Base-by-base conservation (phyloP, 2,329 filamentous ascomycete species). In the Xylariaceae sp. region DNA sequence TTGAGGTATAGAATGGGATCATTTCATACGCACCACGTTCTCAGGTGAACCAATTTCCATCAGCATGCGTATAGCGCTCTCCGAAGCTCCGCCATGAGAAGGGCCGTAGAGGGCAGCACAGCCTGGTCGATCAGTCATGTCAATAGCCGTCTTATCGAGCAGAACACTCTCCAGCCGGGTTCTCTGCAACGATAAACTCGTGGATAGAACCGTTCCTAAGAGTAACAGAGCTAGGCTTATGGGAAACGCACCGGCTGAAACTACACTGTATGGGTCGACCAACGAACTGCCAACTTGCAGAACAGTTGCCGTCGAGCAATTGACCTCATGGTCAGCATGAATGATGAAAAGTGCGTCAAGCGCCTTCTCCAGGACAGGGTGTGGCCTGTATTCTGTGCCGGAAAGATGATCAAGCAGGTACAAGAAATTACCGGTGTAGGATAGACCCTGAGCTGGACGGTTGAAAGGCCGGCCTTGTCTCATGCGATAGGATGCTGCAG, bases 281-380 rank as follows among this genome's bases (percentile, higher is more conserved):
- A 83, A 65, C 0, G 77, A 78, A 50, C 75, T 80, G 7, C 80
- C 79, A 17, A 82, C 78, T 51, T 82, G 78, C 14, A 83, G 67
- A 31, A 81, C 73, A 1, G 80, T 77, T 1, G 80, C 79, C 0
- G 79, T 82, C 2, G 78, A 79, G 60, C 78, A 76, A 57, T 82
- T 81, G 63, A 83, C 78, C 54, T 82, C 81, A 60, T 84, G 80
- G 58, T 84, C 81, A 2, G 78, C 76, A 56, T 81, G 78, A 19
- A 83, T 72, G 48, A 82, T 76, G 60, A 80, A 80, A 2, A 83
- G 71, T 6, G 73, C 72, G 48, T 82, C 77, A 14, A 83, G 66
- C n/a, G 73, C 73, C 56, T 72, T 74, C 45, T 75, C 76, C 7
- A 82, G 66, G 4, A 75, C 72, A 0, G 75, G 73, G 51, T 81